Evolutionary conservation across 2,329 filamentous ascomycete species (phyloP), one percentile per base, ranked within the genome.

Genomic region (Colletotrichum caudatum): DNA sequence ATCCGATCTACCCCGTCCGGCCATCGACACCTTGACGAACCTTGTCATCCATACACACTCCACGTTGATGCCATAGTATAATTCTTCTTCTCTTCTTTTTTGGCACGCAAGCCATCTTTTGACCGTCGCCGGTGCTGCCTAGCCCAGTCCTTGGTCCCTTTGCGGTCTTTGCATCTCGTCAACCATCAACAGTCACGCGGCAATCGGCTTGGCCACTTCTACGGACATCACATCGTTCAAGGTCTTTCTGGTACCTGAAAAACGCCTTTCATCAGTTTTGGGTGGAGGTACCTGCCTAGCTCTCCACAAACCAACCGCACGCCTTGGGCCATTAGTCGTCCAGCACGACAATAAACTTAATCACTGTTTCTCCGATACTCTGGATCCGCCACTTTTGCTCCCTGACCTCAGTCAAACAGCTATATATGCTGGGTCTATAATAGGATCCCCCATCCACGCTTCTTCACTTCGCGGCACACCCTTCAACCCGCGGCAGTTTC

Each of bases 1-100:
- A 50, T 46, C 29, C n/a, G 5, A 35, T 14, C 11, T 23, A 48
- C 11, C 11, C 20, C 11, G 11, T n/a, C 18, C 29, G 11, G 12
- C 12, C 58, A 61, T 61, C 58, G 20, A 61, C 29, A n/a, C 26
- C 41, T 61, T 14, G 20, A 35, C 58, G 39, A 20, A 35, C 16
- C 29, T 14, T 6, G 18, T 18, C 56, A 44, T 26, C 37, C n/a
- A 41, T 41, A 16, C 39, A 39, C 23, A 26, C 26, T 23, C 20
- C 12, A 37, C 29, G 3, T 35, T 61, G 18, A 35, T n/a, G 3
- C 41, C 8, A 16, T 41, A 46, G 1, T 23, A 35, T 48, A 48
- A 46, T 46, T 46, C 44, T 46, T 11, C 29, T 46, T n/a, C 44
- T 46, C 2, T 48, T 23, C 29, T 35, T 29, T 35, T 29, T 23